Percentiles rank a stretch among this genome's conserved stretches.
These are phyloP conservation scores for Kalanchoe fedtschenkoi DNA, from an alignment of 164 flowering plant species.

Conservation along the genomic window DNA sequence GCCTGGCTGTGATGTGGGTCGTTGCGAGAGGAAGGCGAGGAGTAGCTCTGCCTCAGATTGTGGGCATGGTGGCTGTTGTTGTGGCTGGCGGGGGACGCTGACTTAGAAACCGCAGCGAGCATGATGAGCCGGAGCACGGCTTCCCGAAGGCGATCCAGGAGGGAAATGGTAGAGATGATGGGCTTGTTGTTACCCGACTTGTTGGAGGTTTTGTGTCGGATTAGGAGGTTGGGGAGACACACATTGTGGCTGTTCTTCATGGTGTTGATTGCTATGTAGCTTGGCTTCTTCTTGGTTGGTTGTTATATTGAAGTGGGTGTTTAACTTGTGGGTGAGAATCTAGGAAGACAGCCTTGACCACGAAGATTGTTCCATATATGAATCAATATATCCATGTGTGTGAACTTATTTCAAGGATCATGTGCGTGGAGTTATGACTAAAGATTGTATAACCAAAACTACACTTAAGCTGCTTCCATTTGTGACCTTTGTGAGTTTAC, in stretches of 20 bases:
- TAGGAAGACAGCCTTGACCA: no score
- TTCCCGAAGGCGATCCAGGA: constrained; percentile 9
- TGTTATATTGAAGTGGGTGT: no score
- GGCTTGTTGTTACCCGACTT: constrained; percentile 2
- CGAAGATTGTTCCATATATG: no score
- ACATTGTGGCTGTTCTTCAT: constrained; percentile 4
- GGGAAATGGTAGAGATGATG: constrained; percentile 3
- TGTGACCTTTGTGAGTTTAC: no score
- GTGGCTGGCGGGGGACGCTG: background rate
- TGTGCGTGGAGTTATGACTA: no score
- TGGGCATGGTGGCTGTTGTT: background rate
- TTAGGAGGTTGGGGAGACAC: background rate
- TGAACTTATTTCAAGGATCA: no score
- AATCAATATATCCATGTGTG: no score
- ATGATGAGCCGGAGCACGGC: constrained; percentile 11
- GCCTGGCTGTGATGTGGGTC: constrained; percentile 11
- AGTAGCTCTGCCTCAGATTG: background rate
- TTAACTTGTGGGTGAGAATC: no score
- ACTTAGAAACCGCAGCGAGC: constrained; percentile 8
- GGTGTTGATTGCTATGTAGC: background rate
- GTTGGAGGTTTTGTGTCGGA: background rate
- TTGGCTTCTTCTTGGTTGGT: background rate
- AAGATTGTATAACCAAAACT: no score
- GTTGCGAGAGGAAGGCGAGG: background rate
- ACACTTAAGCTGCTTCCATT: no score